phyloP scores from a whole-genome alignment of 345 rosid genomes.

The Salix koriyanagi region DNA sequence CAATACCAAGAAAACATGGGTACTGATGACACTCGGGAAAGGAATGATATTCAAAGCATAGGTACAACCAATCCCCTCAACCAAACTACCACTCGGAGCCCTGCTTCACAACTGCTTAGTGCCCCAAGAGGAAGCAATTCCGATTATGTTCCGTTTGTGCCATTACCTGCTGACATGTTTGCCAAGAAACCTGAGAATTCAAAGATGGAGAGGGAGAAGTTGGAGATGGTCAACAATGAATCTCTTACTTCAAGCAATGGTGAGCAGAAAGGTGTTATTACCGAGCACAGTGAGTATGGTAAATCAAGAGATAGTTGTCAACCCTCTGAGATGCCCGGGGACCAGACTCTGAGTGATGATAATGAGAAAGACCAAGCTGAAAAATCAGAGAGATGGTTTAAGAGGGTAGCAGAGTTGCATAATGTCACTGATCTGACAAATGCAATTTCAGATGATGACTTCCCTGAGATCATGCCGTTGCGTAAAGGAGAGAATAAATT shows the following conservation, averaged over 20 bases:
- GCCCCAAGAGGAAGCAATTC: slow-evolving; percentile 36
- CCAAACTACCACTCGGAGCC: slow-evolving; percentile 21
- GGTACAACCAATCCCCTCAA: slow-evolving; percentile 15
- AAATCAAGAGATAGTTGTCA: slow-evolving; percentile 13
- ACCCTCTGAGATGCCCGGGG: slow-evolving; percentile 16
- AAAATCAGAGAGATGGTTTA: slow-evolving; percentile 41
- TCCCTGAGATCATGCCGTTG: slow-evolving; percentile 25
- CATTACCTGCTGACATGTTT: slow-evolving; percentile 73
- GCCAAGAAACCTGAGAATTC: slow-evolving; percentile 47
- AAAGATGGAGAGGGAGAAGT: slow-evolving; percentile 21
- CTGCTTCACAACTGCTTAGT: slow-evolving; percentile 26
- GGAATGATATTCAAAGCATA: slow-evolving; percentile 14
- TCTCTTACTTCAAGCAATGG: slow-evolving; percentile 17
- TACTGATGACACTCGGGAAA: slow-evolving; percentile 18
- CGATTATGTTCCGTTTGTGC: slow-evolving; percentile 64
- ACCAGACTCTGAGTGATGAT: slow-evolving; percentile 18
- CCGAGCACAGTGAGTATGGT: slow-evolving; percentile 2
- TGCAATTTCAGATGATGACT: slow-evolving; percentile 25
- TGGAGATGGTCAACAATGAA: slow-evolving; percentile 8
- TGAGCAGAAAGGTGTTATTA: slow-evolving; percentile 18
- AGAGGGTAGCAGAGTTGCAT: slow-evolving; percentile 30
- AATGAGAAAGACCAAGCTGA: slow-evolving; percentile 43
- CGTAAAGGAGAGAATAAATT: slow-evolving; percentile 26
- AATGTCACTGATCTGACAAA: slow-evolving; percentile 17
- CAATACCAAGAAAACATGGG: slow-evolving; percentile 33